Conservation (phyloP, 2,329 filamentous ascomycete species). For the Microcyclospora tardicrescens region DNA sequence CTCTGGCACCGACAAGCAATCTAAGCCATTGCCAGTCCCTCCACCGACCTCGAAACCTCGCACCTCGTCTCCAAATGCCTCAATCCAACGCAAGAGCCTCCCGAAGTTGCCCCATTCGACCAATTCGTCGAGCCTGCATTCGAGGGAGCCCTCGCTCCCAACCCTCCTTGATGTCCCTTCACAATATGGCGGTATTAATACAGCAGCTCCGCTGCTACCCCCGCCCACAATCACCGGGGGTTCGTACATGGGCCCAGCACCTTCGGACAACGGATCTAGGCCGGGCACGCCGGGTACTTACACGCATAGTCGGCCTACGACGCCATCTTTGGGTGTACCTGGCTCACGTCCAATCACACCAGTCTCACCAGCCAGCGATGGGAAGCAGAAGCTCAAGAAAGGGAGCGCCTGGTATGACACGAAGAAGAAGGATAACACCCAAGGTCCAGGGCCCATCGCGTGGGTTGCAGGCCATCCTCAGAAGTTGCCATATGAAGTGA, state of each 20-base stretch:
- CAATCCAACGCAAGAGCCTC: too few relatives aligned
- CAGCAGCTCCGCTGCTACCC: background rate
- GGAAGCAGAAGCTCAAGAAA: constrained; percentile 7
- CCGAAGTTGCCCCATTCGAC: too few relatives aligned
- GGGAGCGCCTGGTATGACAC: constrained; percentile 20
- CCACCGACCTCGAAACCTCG: too few relatives aligned
- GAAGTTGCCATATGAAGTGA: constrained; percentile 43
- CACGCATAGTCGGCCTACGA: background rate
- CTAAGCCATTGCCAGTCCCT: too few relatives aligned
- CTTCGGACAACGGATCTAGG: background rate
- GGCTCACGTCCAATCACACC: background rate
- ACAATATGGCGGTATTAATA: background rate
- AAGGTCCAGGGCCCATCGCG: constrained; percentile 31
- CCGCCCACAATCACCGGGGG: background rate
- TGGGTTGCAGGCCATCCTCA: constrained; percentile 48
- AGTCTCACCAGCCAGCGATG: background rate
- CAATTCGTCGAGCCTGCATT: too few relatives aligned
- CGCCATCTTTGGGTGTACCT: background rate
- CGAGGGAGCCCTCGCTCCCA: too few relatives aligned
- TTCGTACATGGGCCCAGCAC: background rate
- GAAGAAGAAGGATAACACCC: constrained; percentile 20
- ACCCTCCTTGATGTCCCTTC: too few relatives aligned
- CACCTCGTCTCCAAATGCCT: too few relatives aligned
- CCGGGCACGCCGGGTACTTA: background rate
- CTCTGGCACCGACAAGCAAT: too few relatives aligned